phyloP scores from a whole-genome alignment of 768 basidiomycete genomes.

The Floccularia luteovirens region DNA sequence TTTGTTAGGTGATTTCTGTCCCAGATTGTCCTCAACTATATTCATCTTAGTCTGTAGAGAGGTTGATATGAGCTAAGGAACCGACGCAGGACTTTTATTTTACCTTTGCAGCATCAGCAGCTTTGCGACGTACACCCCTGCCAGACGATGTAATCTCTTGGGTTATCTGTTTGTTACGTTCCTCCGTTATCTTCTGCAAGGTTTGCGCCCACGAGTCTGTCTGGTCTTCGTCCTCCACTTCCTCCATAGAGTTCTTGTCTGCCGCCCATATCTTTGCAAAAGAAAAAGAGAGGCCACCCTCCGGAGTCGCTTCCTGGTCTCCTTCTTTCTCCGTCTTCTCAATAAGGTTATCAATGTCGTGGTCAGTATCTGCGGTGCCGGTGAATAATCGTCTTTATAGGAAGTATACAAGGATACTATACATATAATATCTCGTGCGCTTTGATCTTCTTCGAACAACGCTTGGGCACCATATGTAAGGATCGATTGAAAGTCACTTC shows the following conservation, averaged over 20 bases:
- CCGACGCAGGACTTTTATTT: constrained; percentile 1
- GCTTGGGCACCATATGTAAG: constrained; percentile 85
- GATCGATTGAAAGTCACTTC: constrained; percentile 83
- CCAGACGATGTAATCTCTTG: constrained; percentile 52
- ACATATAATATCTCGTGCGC: constrained; percentile 66
- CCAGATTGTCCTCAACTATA: constrained; percentile 9
- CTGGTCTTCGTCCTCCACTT: constrained; percentile 55
- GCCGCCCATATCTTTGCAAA: constrained; percentile 93
- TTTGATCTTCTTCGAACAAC: constrained; percentile 64
- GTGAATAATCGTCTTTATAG: background rate
- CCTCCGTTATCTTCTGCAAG: constrained; percentile 42
- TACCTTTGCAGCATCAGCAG: constrained; percentile 53
- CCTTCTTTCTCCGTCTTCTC: constrained; percentile 77
- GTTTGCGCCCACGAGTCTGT: constrained; percentile 81
- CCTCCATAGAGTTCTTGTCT: constrained; percentile 64
- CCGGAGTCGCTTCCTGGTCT: constrained; percentile 39
- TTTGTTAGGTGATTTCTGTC: background rate
- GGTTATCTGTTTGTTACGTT: constrained; percentile 30
- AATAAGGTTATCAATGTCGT: constrained; percentile 81
- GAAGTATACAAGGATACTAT: background rate
- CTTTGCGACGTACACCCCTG: constrained; percentile 68
- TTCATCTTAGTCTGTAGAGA: constrained; percentile 21
- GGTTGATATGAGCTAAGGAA: no score
- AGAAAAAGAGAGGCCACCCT: constrained; percentile 56
- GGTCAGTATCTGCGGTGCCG: constrained; percentile 64